Conservation (phyloP, 2,329 filamentous ascomycete species). For the Arthrobotrys sphaeroides region DNA sequence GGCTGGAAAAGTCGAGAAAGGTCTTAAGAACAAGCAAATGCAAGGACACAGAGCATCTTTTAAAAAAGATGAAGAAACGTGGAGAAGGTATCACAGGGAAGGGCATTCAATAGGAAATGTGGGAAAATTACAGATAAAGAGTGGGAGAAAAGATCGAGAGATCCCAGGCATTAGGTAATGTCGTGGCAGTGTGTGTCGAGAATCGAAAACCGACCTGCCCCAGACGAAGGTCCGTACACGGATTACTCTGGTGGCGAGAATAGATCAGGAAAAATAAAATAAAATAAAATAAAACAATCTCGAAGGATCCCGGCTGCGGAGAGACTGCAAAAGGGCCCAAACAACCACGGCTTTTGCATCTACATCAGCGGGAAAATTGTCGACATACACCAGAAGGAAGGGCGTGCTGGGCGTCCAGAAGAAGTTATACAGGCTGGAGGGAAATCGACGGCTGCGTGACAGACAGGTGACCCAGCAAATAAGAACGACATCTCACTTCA, state of each 20-base stretch:
- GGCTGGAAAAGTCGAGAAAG: slow-evolving; percentile 24
- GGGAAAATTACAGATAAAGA: slow-evolving; percentile 43
- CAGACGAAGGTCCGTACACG: slow-evolving; percentile 1
- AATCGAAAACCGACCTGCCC: slow-evolving; percentile 38
- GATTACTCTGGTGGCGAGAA: slow-evolving; percentile 31
- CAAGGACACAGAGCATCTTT: background rate
- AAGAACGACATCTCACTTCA: slow-evolving; percentile 28
- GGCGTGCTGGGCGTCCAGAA: slow-evolving; percentile 29
- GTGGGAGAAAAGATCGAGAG: slow-evolving; percentile 47
- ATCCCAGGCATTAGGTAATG: slow-evolving; percentile 45
- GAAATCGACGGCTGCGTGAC: slow-evolving; percentile 52
- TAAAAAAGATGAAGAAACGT: slow-evolving; percentile 31
- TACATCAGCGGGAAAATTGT: slow-evolving; percentile 46
- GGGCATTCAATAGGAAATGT: slow-evolving; percentile 16
- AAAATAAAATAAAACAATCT: slow-evolving; percentile 19
- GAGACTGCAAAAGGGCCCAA: slow-evolving; percentile 23
- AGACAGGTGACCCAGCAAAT: slow-evolving; percentile 52
- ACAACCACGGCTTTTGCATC: slow-evolving; percentile 33
- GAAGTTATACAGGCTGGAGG: slow-evolving; percentile 45
- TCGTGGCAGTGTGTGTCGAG: slow-evolving; percentile 50
- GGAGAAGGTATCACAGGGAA: slow-evolving; percentile 47
- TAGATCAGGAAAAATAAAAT: slow-evolving; percentile 34
- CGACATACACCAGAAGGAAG: slow-evolving; percentile 21
- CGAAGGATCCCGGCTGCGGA: slow-evolving; percentile 4
- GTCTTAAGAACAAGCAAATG: slow-evolving; percentile 32